Evolutionary conservation across 768 basidiomycete species (phyloP).

Genomic region (Dioszegia crocea): DNA sequence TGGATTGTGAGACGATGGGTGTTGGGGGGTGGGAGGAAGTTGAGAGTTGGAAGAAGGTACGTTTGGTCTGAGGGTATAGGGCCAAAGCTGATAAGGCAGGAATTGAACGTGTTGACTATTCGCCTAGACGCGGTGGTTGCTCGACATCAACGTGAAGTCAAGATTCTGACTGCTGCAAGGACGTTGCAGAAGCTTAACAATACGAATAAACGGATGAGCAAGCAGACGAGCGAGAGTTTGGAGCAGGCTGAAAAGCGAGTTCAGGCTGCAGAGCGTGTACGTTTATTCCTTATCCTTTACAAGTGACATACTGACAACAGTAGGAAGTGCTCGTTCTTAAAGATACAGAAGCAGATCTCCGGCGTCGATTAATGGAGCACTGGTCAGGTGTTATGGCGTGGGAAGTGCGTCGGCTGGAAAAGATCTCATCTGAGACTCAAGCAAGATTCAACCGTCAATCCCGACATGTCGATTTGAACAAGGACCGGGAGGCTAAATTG

Average conservation of each 20-base stretch:
- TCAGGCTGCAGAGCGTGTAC: constrained; percentile 48
- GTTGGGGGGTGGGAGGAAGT: constrained; percentile 71
- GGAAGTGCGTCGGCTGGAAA: constrained; percentile 48
- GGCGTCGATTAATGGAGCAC: constrained; percentile 49
- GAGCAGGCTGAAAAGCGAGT: constrained; percentile 49
- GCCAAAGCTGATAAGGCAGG: constrained; percentile 20
- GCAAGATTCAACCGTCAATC: constrained; percentile 27
- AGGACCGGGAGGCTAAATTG: constrained; percentile 35
- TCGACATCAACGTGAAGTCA: constrained; percentile 49
- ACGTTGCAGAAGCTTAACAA: constrained; percentile 49
- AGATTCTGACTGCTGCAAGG: constrained; percentile 50
- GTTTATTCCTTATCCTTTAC: not conserved
- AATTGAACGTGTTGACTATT: constrained; percentile 42
- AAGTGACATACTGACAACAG: not conserved
- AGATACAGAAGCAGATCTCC: constrained; percentile 41
- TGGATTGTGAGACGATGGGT: constrained; percentile 79
- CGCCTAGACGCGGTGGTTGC: constrained; percentile 40
- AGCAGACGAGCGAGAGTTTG: constrained; percentile 49
- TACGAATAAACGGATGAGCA: constrained; percentile 50
- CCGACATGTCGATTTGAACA: constrained; percentile 14
- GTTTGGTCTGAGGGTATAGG: constrained; percentile 10
- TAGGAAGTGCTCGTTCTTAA: constrained; percentile 48
- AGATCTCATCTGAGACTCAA: constrained; percentile 28
- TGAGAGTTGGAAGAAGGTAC: constrained; percentile 66
- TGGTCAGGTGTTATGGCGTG: constrained; percentile 50